A percentile compares a stretch with the other conserved stretches of the same genome.
Evolutionary conservation across 176 grass and related monocot species (phyloP).

Genomic region (Ampelocalamus luodianensis): DNA sequence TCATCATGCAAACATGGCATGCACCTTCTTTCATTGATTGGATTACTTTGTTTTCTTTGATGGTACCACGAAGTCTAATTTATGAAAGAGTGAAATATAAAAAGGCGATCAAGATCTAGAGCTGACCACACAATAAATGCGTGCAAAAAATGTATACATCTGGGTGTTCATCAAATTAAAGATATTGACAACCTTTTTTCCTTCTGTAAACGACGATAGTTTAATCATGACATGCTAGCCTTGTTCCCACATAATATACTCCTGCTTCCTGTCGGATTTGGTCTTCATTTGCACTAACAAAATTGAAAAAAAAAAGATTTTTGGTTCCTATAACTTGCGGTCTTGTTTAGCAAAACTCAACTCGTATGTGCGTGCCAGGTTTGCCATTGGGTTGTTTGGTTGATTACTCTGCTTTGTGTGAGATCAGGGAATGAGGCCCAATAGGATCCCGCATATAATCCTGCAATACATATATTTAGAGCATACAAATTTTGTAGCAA

Average conservation of each 20-base stretch:
- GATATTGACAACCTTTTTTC: not conserved
- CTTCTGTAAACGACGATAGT: not conserved
- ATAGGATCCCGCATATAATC: no score
- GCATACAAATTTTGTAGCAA: no score
- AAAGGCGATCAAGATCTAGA: not conserved
- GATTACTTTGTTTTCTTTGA: not conserved
- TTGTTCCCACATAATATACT: not conserved
- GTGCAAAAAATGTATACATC: not conserved
- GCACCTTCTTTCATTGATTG: not conserved
- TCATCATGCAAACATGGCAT: not conserved
- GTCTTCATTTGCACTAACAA: no score
- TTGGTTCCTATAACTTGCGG: no score
- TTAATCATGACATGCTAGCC: not conserved
- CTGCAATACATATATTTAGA: no score
- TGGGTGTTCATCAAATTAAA: not conserved
- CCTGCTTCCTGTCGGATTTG: not conserved
- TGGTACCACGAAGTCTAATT: not conserved
- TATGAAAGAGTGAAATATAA: not conserved
- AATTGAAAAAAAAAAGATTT: no score
- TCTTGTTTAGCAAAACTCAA: no score
- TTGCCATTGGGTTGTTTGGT: no score
- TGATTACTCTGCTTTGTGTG: no score
- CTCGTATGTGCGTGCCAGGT: not conserved
- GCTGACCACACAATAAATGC: not conserved
- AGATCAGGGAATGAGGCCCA: no score